A percentile compares a stretch with the other conserved stretches of the same genome.
Conservation (phyloP, 257 asterid species). For the Forsythia suspensa region DNA sequence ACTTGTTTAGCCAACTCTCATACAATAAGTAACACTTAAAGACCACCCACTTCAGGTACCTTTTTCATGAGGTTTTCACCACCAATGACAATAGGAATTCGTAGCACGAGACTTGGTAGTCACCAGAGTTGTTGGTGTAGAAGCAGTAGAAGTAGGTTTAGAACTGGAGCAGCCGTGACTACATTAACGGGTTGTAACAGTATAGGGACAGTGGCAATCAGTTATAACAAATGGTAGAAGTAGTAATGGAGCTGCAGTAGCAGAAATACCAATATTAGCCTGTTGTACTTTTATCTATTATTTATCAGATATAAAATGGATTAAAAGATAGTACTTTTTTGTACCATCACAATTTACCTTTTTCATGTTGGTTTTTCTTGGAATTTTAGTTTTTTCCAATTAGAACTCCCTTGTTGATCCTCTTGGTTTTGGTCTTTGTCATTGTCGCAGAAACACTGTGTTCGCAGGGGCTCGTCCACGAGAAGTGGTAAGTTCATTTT, state of each 20-base stretch:
- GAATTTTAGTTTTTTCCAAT: conserved; percentile 6
- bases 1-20: not conserved
- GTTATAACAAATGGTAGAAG: not conserved
- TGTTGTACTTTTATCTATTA: not conserved
- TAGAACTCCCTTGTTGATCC: conserved; percentile 27
- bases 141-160: not conserved
- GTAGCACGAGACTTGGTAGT: not conserved
- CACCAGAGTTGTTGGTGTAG: not conserved
- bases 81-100: not conserved
- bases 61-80: not conserved
- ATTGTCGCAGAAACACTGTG: conserved; percentile 58
- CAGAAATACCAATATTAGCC: not conserved
- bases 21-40: not conserved
- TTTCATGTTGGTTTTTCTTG: conserved; percentile 8
- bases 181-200: not conserved
- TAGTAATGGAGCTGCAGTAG: not conserved
- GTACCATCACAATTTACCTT: not conserved
- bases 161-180: not conserved
- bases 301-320: not conserved
- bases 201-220: not conserved
- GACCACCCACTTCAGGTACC: not conserved
- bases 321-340: not conserved
- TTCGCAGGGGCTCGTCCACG: conserved; percentile 90
- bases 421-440: conserved; percentile 19
- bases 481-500: conserved; percentile 63